phyloP scores from a whole-genome alignment of 106 monocot species.

The Allium cepa region DNA sequence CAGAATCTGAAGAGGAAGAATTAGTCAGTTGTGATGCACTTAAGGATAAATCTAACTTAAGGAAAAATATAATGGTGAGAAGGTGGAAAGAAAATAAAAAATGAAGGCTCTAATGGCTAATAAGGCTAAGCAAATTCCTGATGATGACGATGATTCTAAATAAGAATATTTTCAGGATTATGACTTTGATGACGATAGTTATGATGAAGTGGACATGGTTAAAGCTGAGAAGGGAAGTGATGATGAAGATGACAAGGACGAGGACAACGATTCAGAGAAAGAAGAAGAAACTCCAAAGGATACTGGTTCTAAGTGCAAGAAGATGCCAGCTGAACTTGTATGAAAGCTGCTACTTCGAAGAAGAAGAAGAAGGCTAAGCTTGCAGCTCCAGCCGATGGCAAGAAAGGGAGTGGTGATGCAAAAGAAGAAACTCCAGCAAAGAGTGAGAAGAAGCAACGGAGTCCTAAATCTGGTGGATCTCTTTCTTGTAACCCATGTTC shows the following conservation, averaged over 20 bases:
- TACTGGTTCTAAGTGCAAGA: conserved; percentile 23
- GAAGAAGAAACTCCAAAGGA: conserved; percentile 27
- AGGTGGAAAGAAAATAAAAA: conserved; percentile 1
- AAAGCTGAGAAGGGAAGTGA: conserved; percentile 8
- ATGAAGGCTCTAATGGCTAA: not conserved
- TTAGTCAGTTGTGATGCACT: not conserved
- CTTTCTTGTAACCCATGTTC: not conserved
- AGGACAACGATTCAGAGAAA: conserved; percentile 11
- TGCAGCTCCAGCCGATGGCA: conserved; percentile 41
- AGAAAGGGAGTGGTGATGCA: conserved; percentile 38
- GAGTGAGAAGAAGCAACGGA: conserved; percentile 34
- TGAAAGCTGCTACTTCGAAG: conserved; percentile 34
- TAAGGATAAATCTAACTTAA: not conserved
- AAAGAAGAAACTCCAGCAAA: conserved; percentile 39
- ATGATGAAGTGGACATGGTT: not conserved
- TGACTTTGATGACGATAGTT: not conserved
- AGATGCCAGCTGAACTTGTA: conserved; percentile 27
- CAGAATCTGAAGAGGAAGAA: not conserved
- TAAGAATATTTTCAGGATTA: not conserved
- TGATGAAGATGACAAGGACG: conserved; percentile 28
- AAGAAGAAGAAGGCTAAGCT: conserved; percentile 55
- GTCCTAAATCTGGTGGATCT: conserved; percentile 45
- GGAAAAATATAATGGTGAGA: not conserved
- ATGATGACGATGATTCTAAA: not conserved
- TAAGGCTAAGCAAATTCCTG: not conserved